phyloP scores from a whole-genome alignment of 2,329 filamentous ascomycete species.

The Aspergillus jensenii region DNA sequence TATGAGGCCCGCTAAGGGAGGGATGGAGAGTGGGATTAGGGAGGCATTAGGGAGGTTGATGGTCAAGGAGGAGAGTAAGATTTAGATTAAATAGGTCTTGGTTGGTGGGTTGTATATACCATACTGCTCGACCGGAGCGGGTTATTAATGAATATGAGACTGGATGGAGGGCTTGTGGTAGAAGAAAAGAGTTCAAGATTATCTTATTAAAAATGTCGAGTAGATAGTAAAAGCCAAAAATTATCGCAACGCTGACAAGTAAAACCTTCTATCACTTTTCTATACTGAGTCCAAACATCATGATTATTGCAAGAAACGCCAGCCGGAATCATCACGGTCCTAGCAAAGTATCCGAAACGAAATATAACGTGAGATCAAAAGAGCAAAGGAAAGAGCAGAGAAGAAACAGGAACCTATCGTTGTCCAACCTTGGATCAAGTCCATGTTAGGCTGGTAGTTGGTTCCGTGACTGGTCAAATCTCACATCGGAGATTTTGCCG shows the following conservation, averaged over 20 bases:
- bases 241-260: background rate
- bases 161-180: background rate
- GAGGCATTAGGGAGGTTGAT: slow-evolving; percentile 59
- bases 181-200: background rate
- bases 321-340: slow-evolving; percentile 4
- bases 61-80: slow-evolving; percentile 26
- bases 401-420: background rate
- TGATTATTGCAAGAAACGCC: background rate
- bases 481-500: background rate
- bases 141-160: too few species aligned
- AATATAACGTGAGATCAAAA: background rate
- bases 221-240: background rate
- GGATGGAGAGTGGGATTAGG: slow-evolving; percentile 42
- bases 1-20: slow-evolving; percentile 65
- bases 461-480: background rate
- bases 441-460: slow-evolving; percentile 2
- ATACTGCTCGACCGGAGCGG: background rate
- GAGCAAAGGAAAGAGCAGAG: background rate
- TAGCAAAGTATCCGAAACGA: background rate
- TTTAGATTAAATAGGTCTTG: slow-evolving; percentile 19
- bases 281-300: slow-evolving; percentile 9
- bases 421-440: background rate
- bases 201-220: background rate
- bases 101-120: too few species aligned
- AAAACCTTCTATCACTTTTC: slow-evolving; percentile 7